A percentile compares a stretch with the other conserved stretches of the same genome.
Evolutionary conservation across 495 filamentous ascomycete genomes (phyloP).

Genomic region (Penicillium lividum): DNA sequence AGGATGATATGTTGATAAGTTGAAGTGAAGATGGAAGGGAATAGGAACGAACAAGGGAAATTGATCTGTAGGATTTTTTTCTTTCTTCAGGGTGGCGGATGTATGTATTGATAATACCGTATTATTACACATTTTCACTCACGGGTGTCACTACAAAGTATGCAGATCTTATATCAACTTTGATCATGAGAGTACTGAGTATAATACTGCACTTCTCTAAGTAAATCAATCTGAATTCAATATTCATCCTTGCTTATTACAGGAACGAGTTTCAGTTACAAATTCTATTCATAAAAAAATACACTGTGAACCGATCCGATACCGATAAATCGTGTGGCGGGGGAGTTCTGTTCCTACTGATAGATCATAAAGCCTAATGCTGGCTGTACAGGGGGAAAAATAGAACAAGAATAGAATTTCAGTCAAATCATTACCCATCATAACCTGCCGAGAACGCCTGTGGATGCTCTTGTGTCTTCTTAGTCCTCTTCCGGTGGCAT

Average conservation of each 20-base stretch:
- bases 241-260: neutral
- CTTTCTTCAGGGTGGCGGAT: conserved; percentile 3
- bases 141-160: neutral
- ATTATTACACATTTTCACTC: conserved; percentile 8
- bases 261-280: neutral
- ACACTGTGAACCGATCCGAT: conserved; percentile 13
- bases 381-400: conserved; percentile 1
- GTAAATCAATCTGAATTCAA: neutral
- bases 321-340: conserved; percentile 28
- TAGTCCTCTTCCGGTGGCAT: conserved; percentile 95
- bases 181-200: neutral
- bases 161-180: conserved; percentile 1
- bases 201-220: too few relatives aligned
- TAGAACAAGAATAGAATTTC: conserved; percentile 7
- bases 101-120: conserved; percentile 3
- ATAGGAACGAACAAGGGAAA: conserved; percentile 3
- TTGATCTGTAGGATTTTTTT: conserved; percentile 8
- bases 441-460: conserved; percentile 19
- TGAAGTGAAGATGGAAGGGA: neutral
- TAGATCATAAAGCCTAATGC: conserved; percentile 34
- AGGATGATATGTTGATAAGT: too few relatives aligned
- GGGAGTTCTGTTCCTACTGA: conserved; percentile 19
- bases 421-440: conserved; percentile 6
- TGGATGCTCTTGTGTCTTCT: conserved; percentile 2
- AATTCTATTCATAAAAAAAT: neutral